Evolutionary conservation across 371 early-diverging fungal species (phyloP), one percentile per base, ranked within the genome.

Genomic region (Batrachochytrium dendrobatidis): DNA sequence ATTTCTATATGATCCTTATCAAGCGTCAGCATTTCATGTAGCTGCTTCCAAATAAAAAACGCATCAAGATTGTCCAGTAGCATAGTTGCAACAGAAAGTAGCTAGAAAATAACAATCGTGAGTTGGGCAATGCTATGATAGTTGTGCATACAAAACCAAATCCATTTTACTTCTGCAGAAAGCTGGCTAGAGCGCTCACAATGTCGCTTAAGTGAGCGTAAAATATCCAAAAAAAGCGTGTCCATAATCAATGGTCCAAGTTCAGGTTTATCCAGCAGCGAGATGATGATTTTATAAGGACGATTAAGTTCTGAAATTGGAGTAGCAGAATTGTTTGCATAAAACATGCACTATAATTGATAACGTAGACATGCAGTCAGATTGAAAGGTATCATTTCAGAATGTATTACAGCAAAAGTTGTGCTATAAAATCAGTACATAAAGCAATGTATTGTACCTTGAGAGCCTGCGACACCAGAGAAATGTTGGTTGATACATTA

Each of bases 21-120:
- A 45, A 39, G 46, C 46, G 3, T 5, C 3, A 24, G 46, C 35
- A 64, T 60, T 56, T 66, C 35, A 32, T 65, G 82, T 0, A 88
- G 65, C 54, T 87, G 85, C 62, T 79, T 79, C 87, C 91, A 93
- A 22, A 90, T 81, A 32, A 86, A 61, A 46, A 83, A 83, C 7
- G 93, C 91, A 52, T 92, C 89, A 22, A 91, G 74, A 84, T 86
- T 85, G 58, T 90, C 88, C 53, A 94, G 73, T 74, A 92, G 87
- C 89, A 91, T 91, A 24, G 83, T 86, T 3, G 89, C 88, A 15
- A 88, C 85, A 64, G 86, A 87, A 20, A 86, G 68, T 22, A 91
- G 67, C 79, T 88, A 68, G 10, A 31, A 8, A 20, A 43, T 48
- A 34, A 80, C 80, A 74, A 81, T 83, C 24, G 65, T 57, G 25